phyloP scores from a whole-genome alignment of 352 stramenopile species.

The Pythium vanterpoolii region DNA sequence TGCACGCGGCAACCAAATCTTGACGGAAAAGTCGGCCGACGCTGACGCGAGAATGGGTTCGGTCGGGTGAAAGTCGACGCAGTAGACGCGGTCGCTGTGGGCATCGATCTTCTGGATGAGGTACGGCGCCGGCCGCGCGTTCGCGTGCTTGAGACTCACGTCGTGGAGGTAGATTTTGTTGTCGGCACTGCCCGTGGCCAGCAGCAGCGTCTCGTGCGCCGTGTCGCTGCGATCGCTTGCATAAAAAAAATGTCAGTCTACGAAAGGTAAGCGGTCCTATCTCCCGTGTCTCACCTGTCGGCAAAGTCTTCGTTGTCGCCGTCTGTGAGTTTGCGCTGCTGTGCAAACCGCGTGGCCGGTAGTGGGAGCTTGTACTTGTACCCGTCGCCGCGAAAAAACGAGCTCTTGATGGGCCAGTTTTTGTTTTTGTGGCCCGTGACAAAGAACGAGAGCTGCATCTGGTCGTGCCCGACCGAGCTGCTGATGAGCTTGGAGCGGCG shows the following conservation, averaged over 20 bases:
- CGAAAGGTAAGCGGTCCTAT: too few relatives aligned
- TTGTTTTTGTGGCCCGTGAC: constrained; percentile 88
- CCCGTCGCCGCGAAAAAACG: constrained; percentile 84
- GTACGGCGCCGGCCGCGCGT: constrained; percentile 44
- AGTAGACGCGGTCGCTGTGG: constrained; percentile 88
- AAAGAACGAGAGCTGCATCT: constrained; percentile 75
- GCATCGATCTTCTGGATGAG: constrained; percentile 84
- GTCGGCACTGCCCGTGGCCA: constrained; percentile 84
- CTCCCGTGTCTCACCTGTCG: constrained; percentile 29
- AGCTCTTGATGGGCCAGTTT: constrained; percentile 90
- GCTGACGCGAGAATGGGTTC: constrained; percentile 83
- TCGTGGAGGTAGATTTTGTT: constrained; percentile 88
- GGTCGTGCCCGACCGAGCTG: constrained; percentile 60
- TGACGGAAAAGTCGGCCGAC: constrained; percentile 83
- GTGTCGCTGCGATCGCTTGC: constrained; percentile 30
- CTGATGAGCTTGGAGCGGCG: constrained; percentile 81
- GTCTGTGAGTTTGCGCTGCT: constrained; percentile 73
- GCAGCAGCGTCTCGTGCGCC: constrained; percentile 63
- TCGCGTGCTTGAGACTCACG: constrained; percentile 58
- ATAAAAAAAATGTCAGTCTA: too few relatives aligned
- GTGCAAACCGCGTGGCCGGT: constrained; percentile 47
- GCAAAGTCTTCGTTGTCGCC: constrained; percentile 71
- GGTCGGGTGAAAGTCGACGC: constrained; percentile 83
- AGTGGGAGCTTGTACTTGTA: constrained; percentile 85
- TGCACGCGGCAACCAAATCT: constrained; percentile 82